Evolutionary conservation across 805 yeast genomes (phyloP).

Genomic region (Tetrapisispora nanseiensis): DNA sequence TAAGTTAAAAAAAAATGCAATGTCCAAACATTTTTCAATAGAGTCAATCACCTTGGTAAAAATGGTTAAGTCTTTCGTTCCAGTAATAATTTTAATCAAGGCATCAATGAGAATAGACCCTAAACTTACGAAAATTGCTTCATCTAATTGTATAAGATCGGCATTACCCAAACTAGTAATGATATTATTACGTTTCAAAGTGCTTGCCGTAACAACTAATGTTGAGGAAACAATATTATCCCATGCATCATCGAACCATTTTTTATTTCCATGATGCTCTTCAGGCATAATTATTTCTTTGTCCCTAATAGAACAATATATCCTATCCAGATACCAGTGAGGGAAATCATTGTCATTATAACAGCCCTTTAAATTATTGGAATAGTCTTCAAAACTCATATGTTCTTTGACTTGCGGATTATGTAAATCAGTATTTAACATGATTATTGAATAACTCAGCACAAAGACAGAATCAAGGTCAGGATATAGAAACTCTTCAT

Average conservation of each 20-base stretch:
- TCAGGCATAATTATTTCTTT: constrained; percentile 96
- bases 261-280: constrained; percentile 87
- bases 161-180: constrained; percentile 14
- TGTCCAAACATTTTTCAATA: constrained; percentile 71
- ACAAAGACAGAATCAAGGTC: constrained; percentile 83
- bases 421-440: constrained; percentile 90
- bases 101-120: constrained; percentile 62
- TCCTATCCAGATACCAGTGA: constrained; percentile 71
- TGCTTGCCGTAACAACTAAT: constrained; percentile 24
- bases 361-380: constrained; percentile 70
- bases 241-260: constrained; percentile 88
- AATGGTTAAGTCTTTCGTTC: constrained; percentile 83
- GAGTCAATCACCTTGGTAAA: constrained; percentile 80
- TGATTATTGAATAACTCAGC: constrained; percentile 80
- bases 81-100: constrained; percentile 65
- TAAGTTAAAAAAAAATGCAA: constrained; percentile 58
- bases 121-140: constrained; percentile 52
- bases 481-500: constrained; percentile 45
- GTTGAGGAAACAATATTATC: constrained; percentile 47
- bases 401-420: constrained; percentile 87
- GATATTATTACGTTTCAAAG: constrained; percentile 8
- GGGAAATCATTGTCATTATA: constrained; percentile 65
- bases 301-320: constrained; percentile 69
- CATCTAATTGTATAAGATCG: constrained; percentile 51
- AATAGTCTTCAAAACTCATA: constrained; percentile 80